Evolutionary conservation across 2,329 filamentous ascomycete species (phyloP), one percentile per base, ranked within the genome.

Genomic region (Microcyclospora pomicola): DNA sequence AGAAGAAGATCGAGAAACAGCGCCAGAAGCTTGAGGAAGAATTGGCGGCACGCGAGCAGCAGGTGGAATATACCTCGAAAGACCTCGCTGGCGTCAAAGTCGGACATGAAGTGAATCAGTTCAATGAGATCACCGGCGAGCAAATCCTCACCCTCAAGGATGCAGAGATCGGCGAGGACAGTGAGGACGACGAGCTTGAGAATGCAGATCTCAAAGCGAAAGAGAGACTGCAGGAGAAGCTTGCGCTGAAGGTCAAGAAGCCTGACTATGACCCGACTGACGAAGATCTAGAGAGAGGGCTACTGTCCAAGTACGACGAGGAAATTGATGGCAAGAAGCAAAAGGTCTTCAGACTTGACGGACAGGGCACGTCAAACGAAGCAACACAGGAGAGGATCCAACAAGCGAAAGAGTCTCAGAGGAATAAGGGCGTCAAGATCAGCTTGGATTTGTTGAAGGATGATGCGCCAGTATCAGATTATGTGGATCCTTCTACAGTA

Each of bases 111-210:
- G 62, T 87, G 41, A 75, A 74, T 4, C 74, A 82, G 15, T 88
- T 98, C 45, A 77, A 83, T 15, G 84, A 85, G 37, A 44, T 51
- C 29, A 80, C 75, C 13, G 68, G 83, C 42, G 87, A 94, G 42
- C 86, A 96, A 55, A 77, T 98, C 27, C 67, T 98, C 37, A 95
- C 88, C 0, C 71, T 98, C n/a, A 95, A 94, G 55, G 91, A 98
- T 61, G 75, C 82, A 1, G 84, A 82, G 1, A 84, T 98, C 38
- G 75, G 86, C 35, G 76, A 83, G 9, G 66, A 68, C 41, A 86
- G 85, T 19, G 82, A 86, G 41, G 88, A 84, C 2, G 91, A 96
- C 57, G 86, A 96, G 61, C 69, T 98, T 11, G 83, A 91, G 58
- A 86, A 86, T 43, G 50, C 82, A 31, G 70, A 77, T 27, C 62